A percentile compares a stretch with the other conserved stretches of the same genome.
phyloP scores from a whole-genome alignment of 2,329 filamentous ascomycete species.

The Ceratocystis destructans region DNA sequence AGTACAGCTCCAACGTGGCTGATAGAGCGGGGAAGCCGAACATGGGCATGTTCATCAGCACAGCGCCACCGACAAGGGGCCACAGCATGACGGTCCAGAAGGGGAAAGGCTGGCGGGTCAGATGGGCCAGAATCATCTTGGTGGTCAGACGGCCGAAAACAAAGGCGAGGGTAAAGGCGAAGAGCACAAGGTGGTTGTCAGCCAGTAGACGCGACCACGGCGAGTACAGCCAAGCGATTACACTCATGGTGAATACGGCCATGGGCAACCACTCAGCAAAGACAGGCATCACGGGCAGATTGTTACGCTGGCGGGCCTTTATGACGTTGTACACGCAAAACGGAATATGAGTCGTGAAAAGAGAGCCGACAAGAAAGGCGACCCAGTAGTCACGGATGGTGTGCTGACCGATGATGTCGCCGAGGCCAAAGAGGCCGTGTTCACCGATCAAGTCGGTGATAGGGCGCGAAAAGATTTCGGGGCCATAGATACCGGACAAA shows the following conservation, averaged over 20 bases:
- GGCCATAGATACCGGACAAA: constrained; percentile 74
- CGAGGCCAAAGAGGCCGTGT: constrained; percentile 35
- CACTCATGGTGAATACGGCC: constrained; percentile 60
- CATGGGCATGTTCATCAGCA: constrained; percentile 68
- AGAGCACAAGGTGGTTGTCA: constrained; percentile 80
- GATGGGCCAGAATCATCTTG: constrained; percentile 94
- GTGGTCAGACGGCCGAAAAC: constrained; percentile 97
- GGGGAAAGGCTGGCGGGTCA: constrained; percentile 86
- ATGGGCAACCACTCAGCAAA: constrained; percentile 94
- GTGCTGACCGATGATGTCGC: constrained; percentile 50
- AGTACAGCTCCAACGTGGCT: constrained; percentile 56
- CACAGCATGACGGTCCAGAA: constrained; percentile 89
- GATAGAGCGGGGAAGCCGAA: constrained; percentile 57
- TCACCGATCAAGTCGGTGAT: constrained; percentile 55
- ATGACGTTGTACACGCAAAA: constrained; percentile 82
- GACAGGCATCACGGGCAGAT: constrained; percentile 63
- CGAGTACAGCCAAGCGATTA: constrained; percentile 75
- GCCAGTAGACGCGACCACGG: constrained; percentile 68
- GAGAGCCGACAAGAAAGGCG: constrained; percentile 49
- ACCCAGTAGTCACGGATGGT: constrained; percentile 86
- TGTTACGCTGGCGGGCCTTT: constrained; percentile 55
- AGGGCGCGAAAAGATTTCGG: constrained; percentile 69
- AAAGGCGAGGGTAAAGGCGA: constrained; percentile 88
- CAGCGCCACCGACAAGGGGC: constrained; percentile 72
- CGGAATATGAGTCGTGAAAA: constrained; percentile 64